These are phyloP conservation scores for Penicillium palitans DNA, from an alignment of 2,329 filamentous ascomycete species.

Conservation along the genomic window DNA sequence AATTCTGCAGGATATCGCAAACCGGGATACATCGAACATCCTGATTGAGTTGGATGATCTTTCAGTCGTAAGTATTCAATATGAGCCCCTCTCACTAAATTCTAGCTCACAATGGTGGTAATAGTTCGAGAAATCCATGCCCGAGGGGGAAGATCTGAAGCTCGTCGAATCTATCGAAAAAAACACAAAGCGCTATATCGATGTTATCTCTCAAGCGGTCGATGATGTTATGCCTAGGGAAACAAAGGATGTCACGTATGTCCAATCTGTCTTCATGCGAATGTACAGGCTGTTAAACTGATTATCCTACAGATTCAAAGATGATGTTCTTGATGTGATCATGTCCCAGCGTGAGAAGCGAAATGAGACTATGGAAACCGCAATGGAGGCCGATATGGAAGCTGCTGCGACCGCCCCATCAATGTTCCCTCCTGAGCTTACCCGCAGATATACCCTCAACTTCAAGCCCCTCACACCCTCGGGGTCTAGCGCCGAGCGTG, in stretches of 20 bases:
- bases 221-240: conserved; percentile 83
- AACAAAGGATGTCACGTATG: conserved; percentile 72
- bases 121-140: conserved; percentile 73
- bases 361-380: conserved; percentile 72
- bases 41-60: conserved; percentile 89
- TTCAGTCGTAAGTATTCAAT: conserved; percentile 59
- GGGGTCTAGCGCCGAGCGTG: conserved; percentile 61
- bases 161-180: conserved; percentile 77
- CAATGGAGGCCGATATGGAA: conserved; percentile 66
- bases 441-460: conserved; percentile 88
- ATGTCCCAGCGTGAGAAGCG: conserved; percentile 87
- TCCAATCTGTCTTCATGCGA: conserved; percentile 1
- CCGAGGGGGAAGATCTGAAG: conserved; percentile 67
- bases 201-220: conserved; percentile 83
- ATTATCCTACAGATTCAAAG: conserved; percentile 72
- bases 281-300: conserved; percentile 15
- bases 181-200: conserved; percentile 94
- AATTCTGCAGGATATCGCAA: conserved; percentile 80
- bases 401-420: conserved; percentile 63
- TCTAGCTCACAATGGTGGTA: conserved; percentile 6
- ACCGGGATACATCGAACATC: conserved; percentile 74
- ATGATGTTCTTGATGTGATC: conserved; percentile 94
- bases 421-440: conserved; percentile 88
- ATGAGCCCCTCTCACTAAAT: neutral
- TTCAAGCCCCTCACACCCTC: conserved; percentile 87